These are phyloP conservation scores for Decorospora gaudefroyi DNA, from an alignment of 2,329 filamentous ascomycete species.

Conservation along the genomic window DNA sequence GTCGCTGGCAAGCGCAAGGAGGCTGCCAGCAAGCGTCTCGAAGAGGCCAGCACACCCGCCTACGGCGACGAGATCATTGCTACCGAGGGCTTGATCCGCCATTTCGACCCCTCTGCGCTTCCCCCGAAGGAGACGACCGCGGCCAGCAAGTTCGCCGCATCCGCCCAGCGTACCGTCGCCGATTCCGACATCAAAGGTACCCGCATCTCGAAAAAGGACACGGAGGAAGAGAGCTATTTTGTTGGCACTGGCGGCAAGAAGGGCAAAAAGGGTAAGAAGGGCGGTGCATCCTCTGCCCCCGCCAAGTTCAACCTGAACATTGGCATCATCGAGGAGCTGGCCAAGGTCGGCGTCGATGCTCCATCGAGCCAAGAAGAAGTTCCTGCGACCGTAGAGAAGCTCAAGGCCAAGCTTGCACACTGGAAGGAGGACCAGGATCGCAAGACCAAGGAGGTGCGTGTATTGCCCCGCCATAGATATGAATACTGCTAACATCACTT, in stretches of 20 bases:
- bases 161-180: constrained; percentile 82
- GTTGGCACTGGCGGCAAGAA: constrained; percentile 74
- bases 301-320: constrained; percentile 83
- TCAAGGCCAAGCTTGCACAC: constrained; percentile 85
- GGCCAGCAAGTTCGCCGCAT: constrained; percentile 71
- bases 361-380: constrained; percentile 86
- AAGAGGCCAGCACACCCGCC: constrained; percentile 81
- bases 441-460: constrained; percentile 85
- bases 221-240: constrained; percentile 85
- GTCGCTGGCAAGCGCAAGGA: constrained; percentile 75
- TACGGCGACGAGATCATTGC: constrained; percentile 92
- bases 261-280: constrained; percentile 88
- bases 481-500: constrained; percentile 17
- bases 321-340: constrained; percentile 88
- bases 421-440: constrained; percentile 90
- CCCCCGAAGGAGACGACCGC: constrained; percentile 65
- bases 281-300: constrained; percentile 59
- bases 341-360: constrained; percentile 81
- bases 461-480: background rate
- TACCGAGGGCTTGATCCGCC: constrained; percentile 82
- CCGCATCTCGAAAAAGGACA: constrained; percentile 81
- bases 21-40: constrained; percentile 74
- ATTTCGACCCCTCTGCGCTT: constrained; percentile 77
- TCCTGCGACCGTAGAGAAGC: constrained; percentile 77
- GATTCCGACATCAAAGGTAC: constrained; percentile 83